A percentile compares a stretch with the other conserved stretches of the same genome.
Evolutionary conservation across 2,329 filamentous ascomycete genomes (phyloP).

Genomic region (Monilinia fructigena): DNA sequence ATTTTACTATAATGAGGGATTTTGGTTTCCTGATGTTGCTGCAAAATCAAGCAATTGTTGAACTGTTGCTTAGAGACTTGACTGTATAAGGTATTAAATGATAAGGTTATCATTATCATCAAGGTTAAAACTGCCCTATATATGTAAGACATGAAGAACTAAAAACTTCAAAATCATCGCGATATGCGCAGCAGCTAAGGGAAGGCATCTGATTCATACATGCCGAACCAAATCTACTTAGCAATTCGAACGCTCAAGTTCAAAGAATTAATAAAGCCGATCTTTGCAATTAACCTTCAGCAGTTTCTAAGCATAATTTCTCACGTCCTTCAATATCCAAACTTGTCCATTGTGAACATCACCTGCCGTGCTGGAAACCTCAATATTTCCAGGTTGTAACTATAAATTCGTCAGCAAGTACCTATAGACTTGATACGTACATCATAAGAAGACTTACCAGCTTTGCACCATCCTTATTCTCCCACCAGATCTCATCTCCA

Average conservation of each 20-base stretch:
- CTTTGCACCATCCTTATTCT: slow-evolving; percentile 64
- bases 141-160: not conserved
- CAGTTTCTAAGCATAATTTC: slow-evolving; percentile 35
- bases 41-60: not conserved
- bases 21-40: not conserved
- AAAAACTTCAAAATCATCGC: not conserved
- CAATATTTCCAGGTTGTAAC: slow-evolving; percentile 77
- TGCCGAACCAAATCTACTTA: not conserved
- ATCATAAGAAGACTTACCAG: slow-evolving; percentile 51
- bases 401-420: slow-evolving; percentile 38
- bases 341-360: slow-evolving; percentile 86
- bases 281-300: not conserved
- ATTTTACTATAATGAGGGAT: not conserved
- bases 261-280: not conserved
- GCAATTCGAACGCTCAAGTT: not conserved
- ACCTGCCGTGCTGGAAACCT: slow-evolving; percentile 72
- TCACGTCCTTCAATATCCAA: slow-evolving; percentile 55
- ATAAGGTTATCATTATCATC: not conserved
- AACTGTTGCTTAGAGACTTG: not conserved
- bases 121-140: no score
- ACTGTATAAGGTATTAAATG: not conserved
- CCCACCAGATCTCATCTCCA: slow-evolving; percentile 78
- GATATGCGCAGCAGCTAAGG: not conserved
- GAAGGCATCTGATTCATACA: not conserved
- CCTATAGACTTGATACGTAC: not conserved